phyloP scores from a whole-genome alignment of 495 filamentous ascomycete species.

The Neurospora sp. region DNA sequence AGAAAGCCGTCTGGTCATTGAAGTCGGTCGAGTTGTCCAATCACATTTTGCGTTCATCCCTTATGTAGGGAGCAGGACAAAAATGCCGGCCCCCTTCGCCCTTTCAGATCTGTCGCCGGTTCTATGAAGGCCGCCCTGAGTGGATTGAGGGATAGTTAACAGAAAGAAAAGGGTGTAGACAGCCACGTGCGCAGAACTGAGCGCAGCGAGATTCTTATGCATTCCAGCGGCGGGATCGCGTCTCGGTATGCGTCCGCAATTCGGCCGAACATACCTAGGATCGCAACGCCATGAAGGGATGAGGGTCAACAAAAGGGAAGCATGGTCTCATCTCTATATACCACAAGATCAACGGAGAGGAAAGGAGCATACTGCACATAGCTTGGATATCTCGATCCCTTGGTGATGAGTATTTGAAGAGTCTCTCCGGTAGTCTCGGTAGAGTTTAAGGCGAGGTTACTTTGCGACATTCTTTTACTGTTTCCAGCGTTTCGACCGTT shows the following conservation, averaged over 20 bases:
- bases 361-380: not conserved
- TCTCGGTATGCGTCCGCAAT: not conserved
- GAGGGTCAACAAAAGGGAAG: not conserved
- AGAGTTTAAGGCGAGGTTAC: not conserved
- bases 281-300: not conserved
- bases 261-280: not conserved
- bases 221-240: not conserved
- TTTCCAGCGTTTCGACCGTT: not conserved
- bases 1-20: not conserved
- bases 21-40: not conserved
- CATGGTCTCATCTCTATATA: not conserved
- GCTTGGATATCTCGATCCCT: not conserved
- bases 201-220: not conserved
- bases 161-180: not conserved
- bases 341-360: not conserved
- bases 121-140: not conserved
- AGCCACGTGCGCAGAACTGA: not conserved
- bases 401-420: not conserved
- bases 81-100: not conserved
- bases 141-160: not conserved
- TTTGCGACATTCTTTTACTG: not conserved
- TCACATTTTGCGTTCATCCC: not conserved
- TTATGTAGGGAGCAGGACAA: not conserved
- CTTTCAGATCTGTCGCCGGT: not conserved
- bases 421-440: not conserved